phyloP scores from a whole-genome alignment of 768 basidiomycete genomes.

The Kwoniella heveanensis region DNA sequence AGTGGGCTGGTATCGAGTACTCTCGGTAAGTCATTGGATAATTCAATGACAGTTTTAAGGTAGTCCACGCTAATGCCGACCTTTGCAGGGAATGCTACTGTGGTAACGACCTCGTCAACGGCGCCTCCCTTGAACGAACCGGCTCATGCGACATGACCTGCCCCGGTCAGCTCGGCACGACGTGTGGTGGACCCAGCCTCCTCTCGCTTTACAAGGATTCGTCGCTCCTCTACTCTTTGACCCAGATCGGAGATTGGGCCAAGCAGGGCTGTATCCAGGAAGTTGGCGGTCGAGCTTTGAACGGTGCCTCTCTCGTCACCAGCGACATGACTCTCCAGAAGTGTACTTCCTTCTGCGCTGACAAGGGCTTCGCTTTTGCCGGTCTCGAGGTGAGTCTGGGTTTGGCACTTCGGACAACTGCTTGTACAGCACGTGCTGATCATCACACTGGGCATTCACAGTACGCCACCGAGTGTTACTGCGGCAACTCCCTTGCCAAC shows the following conservation, averaged over 20 bases:
- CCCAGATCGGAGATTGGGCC: constrained; percentile 16
- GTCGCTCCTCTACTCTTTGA: constrained; percentile 9
- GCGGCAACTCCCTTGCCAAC: constrained; percentile 39
- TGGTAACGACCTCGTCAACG: constrained; percentile 32
- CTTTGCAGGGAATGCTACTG: constrained; percentile 36
- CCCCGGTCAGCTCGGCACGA: constrained; percentile 13
- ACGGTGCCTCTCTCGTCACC: constrained; percentile 32
- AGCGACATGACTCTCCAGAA: constrained; percentile 36
- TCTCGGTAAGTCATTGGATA: constrained; percentile 7
- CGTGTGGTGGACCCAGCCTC: constrained; percentile 24
- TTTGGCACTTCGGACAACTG: no score
- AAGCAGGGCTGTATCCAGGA: constrained; percentile 40
- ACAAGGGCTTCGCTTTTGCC: constrained; percentile 33
- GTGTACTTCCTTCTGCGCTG: constrained; percentile 41
- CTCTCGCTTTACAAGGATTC: constrained; percentile 27
- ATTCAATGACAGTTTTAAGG: not conserved
- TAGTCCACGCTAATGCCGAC: not conserved
- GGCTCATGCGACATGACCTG: constrained; percentile 28
- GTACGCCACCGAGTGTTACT: constrained; percentile 49
- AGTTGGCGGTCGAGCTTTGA: constrained; percentile 44
- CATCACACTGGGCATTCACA: no score
- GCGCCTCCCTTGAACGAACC: constrained; percentile 28
- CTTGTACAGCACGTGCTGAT: no score
- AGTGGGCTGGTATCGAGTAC: constrained; percentile 36
- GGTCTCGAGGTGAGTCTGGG: constrained; percentile 39